Evolutionary conservation across 257 asterid genomes (phyloP), one percentile per base, ranked within the genome.

Genomic region (Nicotiana noctiflora): DNA sequence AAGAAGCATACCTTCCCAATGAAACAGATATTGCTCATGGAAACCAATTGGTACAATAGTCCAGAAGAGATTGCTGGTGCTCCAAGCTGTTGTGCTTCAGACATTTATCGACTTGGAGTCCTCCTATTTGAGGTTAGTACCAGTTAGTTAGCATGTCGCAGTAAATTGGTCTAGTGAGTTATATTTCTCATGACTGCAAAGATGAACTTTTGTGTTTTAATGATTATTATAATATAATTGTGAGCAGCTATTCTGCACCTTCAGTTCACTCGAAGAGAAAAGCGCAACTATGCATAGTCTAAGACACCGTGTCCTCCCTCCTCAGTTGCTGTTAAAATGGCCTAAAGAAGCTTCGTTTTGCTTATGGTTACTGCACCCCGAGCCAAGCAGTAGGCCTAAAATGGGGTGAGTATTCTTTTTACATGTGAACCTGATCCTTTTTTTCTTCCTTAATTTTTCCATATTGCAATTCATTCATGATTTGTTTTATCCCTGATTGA

Each of bases 261-360:
- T 88, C 84, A 83, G 88, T 84, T 89, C 94, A 18, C 75, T 87
- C 76, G 98, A 91, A 84, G 97, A 92, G 85, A 96, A 94, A 85
- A 82, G 88, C 81, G 29, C 95, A 34, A 91, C 92, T 53, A 96
- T 96, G 99, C 89, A 88, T 51, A 96, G 89, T 86, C 83, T 96
- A 80, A 90, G 92, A 83, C 99, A 94, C 79, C 96, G 99, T 40
- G 95, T 94, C 66, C 94, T 96, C 63, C 98, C 99, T 76, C 98
- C 98, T 9, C 96, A 91, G 84, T 86, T 96, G 88, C 98, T 96
- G 76, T 90, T 92, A 65, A 94, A 90, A 88, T 92, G 99, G 98
- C 97, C 99, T 59, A 96, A 92, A 88, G 97, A 92, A 91, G 99
- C 98, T 83, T 90, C 98, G 9, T 96, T 91, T 92, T 94, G 98